Base-by-base conservation (phyloP, 345 rosid genomes). In the Kandelia obovata region DNA sequence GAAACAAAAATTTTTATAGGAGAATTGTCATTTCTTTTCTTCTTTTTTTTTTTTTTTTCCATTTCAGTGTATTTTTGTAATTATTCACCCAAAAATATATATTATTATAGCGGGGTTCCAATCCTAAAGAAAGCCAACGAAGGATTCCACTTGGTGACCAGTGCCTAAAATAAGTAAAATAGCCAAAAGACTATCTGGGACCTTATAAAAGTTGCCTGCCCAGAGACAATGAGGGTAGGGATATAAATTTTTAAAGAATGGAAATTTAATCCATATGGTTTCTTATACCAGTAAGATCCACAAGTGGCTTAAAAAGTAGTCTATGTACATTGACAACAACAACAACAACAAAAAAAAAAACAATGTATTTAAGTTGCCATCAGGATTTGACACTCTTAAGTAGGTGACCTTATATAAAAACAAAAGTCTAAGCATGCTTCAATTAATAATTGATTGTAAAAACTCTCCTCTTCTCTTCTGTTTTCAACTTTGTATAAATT, bases 101-200 rank as follows among this genome's bases (percentile, higher is more conserved):
- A 52, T 8, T 53, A 46, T 7, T 32, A 25, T 68, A 32, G 47
- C 27, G 71, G 57, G 64, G 28, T 55, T 70, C 65, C 28, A 66
- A 34, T 64, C 74, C 74, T 59, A 46, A 61, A 21, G 21, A 70
- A 70, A 61, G 58, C 70, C 89, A 80, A 62, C 86, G 73, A 82
- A 80, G 86, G 81, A 58, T 80, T 83, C 89, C 84, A 82, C 89
- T 79, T 63, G 9, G 65, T 52, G 53, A 65, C 51, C 15, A 34
- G 1, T 56, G 25, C 35, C 58, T 58, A 15, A 65, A 51, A 59
- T n/a, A 28, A 2, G 21, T 79, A 58, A 13, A 52, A 71, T 53
- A 76, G 35, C 79, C 76, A 61, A 72, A 65, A 62, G 34, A 67
- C 71, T 51, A 77, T 75, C 69, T 76, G 55, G 66, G 31, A 62